These are phyloP conservation scores for Phycomyces nitens DNA, from an alignment of 192 early-diverging fungal species.

Conservation along the genomic window DNA sequence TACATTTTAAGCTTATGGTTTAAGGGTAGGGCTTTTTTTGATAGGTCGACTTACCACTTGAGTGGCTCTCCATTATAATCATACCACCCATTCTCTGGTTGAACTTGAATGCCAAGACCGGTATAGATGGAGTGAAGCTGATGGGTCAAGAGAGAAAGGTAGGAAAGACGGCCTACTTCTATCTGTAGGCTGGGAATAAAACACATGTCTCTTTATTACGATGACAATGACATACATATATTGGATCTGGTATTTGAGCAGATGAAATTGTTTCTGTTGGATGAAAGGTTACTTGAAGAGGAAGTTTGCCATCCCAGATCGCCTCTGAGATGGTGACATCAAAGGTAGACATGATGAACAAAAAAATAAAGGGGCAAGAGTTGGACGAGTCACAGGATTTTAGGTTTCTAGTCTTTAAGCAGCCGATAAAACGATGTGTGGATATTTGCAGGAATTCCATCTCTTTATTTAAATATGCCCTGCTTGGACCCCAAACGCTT, in stretches of 20 bases:
- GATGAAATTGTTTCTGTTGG: constrained; percentile 24
- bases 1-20: neutral
- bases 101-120: constrained; percentile 39
- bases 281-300: constrained; percentile 20
- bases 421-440: no score
- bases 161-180: constrained; percentile 56
- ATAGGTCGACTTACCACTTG: constrained; percentile 58
- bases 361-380: neutral
- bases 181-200: constrained; percentile 29
- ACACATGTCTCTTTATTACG: neutral
- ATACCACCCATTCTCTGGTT: constrained; percentile 67
- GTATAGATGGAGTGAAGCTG: constrained; percentile 48
- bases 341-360: constrained; percentile 9
- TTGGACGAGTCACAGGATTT: neutral
- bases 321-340: constrained; percentile 25
- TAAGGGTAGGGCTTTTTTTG: neutral
- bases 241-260: constrained; percentile 19
- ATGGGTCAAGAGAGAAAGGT: constrained; percentile 55
- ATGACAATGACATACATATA: constrained; percentile 30
- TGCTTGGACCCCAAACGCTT: no score
- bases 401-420: neutral
- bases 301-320: constrained; percentile 35
- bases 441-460: no score
- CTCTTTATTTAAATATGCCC: no score
- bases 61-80: constrained; percentile 66